Percentiles rank a stretch among this genome's conserved stretches.
Evolutionary conservation across 169 alveolate genomes (phyloP).

Genomic region (Cryptosporidium sp.): DNA sequence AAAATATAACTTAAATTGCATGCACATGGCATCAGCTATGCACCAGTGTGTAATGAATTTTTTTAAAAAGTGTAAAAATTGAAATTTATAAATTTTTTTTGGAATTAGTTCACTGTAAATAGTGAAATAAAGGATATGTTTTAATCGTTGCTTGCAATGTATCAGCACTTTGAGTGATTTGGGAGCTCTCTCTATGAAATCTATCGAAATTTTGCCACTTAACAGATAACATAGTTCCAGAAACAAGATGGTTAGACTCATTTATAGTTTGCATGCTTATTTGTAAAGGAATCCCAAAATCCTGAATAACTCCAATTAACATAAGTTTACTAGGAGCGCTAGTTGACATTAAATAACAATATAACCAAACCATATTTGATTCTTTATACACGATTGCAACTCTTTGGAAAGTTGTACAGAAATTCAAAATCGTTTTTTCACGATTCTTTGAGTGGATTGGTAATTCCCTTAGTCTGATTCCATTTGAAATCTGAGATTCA

Average conservation of each 20-base stretch:
- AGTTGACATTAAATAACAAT: constrained; percentile 34
- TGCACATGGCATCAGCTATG: neutral
- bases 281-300: constrained; percentile 55
- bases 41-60: neutral
- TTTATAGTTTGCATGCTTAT: constrained; percentile 51
- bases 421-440: constrained; percentile 53
- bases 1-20: neutral
- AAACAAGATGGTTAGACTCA: constrained; percentile 22
- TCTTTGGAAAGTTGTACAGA: constrained; percentile 55
- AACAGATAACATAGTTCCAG: constrained; percentile 49
- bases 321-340: constrained; percentile 25
- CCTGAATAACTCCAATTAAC: constrained; percentile 66
- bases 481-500: neutral
- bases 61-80: too few species aligned
- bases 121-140: constrained; percentile 66
- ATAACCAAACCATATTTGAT: constrained; percentile 65
- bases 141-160: neutral
- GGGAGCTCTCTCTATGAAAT: neutral
- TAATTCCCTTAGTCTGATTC: constrained; percentile 33
- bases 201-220: constrained; percentile 12
- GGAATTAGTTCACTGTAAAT: neutral
- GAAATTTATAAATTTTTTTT: too few species aligned
- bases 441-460: constrained; percentile 72
- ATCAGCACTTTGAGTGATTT: neutral
- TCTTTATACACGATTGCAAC: constrained; percentile 40